These are phyloP conservation scores for Fusarium devonianum DNA, from an alignment of 2,329 filamentous ascomycete species.

Conservation along the genomic window DNA sequence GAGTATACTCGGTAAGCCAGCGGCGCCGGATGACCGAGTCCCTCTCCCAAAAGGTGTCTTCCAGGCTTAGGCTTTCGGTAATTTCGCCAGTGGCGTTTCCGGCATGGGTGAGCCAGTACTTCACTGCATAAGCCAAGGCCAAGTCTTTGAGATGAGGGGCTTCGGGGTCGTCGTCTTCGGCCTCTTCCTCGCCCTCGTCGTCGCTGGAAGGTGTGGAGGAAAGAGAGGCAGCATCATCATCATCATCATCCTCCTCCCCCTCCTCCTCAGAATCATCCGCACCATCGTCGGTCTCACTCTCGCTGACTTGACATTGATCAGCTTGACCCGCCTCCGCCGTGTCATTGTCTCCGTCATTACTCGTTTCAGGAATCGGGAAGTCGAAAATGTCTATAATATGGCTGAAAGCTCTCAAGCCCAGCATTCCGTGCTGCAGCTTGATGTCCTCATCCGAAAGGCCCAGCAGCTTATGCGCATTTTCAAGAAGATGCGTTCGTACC, in stretches of 20 bases:
- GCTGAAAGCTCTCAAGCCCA: conserved; percentile 49
- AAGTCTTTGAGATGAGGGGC: conserved; percentile 36
- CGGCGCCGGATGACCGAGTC: conserved; percentile 47
- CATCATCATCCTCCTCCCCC: conserved; percentile 1
- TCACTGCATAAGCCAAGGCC: conserved; percentile 49
- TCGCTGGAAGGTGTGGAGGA: conserved; percentile 2
- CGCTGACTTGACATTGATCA: background rate
- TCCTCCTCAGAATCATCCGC: conserved; percentile 31
- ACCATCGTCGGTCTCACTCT: background rate
- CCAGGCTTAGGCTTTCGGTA: conserved; percentile 50
- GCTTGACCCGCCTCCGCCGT: too few species aligned
- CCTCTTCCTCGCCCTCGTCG: conserved; percentile 19
- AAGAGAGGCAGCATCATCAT: conserved; percentile 5
- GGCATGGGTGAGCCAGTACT: conserved; percentile 52
- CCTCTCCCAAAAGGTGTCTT: conserved; percentile 50
- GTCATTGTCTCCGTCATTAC: too few species aligned
- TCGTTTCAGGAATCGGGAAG: conserved; percentile 33
- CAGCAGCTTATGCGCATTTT: conserved; percentile 46
- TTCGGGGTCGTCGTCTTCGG: conserved; percentile 39
- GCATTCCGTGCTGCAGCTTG: conserved; percentile 52
- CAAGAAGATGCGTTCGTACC: conserved; percentile 50
- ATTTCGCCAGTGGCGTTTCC: conserved; percentile 52
- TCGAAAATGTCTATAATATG: conserved; percentile 48
- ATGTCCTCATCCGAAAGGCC: conserved; percentile 49
- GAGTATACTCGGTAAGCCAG: conserved; percentile 49